A percentile compares a stretch with the other conserved stretches of the same genome.
Evolutionary conservation across 2,329 filamentous ascomycete species (phyloP).

Genomic region (Colletotrichum viniferum): DNA sequence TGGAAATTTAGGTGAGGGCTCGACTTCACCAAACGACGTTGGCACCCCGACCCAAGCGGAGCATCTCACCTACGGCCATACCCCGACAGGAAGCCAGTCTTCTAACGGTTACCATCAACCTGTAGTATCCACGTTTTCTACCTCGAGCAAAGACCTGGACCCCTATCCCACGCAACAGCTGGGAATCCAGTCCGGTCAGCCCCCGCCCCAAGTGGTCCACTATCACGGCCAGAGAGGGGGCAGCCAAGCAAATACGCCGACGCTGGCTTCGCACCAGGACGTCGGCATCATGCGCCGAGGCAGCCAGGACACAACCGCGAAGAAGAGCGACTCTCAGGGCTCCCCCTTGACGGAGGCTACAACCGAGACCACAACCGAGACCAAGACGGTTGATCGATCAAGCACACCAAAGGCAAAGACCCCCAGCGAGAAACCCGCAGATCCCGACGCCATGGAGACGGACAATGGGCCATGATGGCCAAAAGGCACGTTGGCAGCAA

Average conservation of each 20-base stretch:
- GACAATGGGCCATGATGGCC: constrained; percentile 30
- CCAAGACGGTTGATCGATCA: constrained; percentile 33
- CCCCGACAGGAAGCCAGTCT: constrained; percentile 22
- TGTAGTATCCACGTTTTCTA: constrained; percentile 71
- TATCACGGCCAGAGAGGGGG: constrained; percentile 72
- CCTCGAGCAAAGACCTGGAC: constrained; percentile 71
- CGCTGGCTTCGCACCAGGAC: constrained; percentile 57
- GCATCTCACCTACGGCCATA: constrained; percentile 37
- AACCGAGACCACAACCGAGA: constrained; percentile 35
- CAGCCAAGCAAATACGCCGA: constrained; percentile 70
- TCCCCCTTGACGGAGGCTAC: constrained; percentile 42
- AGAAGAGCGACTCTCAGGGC: constrained; percentile 41
- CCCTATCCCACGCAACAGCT: constrained; percentile 70
- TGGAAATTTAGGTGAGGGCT: constrained; percentile 60
- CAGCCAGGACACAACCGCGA: constrained; percentile 49
- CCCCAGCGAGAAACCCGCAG: constrained; percentile 23
- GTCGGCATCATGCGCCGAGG: constrained; percentile 48
- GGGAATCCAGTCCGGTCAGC: constrained; percentile 65
- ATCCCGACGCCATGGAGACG: constrained; percentile 25
- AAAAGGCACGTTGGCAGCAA: background rate
- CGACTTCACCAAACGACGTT: constrained; percentile 57
- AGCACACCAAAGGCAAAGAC: constrained; percentile 27
- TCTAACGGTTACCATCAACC: constrained; percentile 72
- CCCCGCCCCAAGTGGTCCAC: constrained; percentile 69
- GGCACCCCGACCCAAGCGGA: constrained; percentile 68